Percentiles rank a stretch among this genome's conserved stretches.
These are phyloP conservation scores for Termitomyces sp. DNA, from an alignment of 768 basidiomycete species.

Conservation along the genomic window DNA sequence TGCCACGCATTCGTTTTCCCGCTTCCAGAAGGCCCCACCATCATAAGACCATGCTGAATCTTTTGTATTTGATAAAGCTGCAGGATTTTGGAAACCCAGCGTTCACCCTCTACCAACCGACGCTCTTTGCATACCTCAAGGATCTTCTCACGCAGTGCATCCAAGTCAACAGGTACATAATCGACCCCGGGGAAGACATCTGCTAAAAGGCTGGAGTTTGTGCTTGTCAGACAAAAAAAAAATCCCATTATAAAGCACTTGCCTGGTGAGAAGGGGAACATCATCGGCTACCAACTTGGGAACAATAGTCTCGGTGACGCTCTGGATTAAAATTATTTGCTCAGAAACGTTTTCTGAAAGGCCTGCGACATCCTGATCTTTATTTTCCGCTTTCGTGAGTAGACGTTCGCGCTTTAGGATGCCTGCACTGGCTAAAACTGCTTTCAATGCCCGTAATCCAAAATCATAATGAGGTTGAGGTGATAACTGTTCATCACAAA, in stretches of 20 bases:
- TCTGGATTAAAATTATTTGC: conserved; percentile 96
- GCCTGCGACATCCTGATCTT: conserved; percentile 37
- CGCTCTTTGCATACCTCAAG: conserved; percentile 81
- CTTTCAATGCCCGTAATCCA: conserved; percentile 94
- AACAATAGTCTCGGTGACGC: conserved; percentile 97
- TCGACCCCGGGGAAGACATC: conserved; percentile 98
- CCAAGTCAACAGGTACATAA: conserved; percentile 85
- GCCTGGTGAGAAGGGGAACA: conserved; percentile 92
- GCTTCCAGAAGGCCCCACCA: conserved; percentile 96
- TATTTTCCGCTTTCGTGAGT: conserved; percentile 39
- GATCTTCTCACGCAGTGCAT: conserved; percentile 81
- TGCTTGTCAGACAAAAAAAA: conserved; percentile 4
- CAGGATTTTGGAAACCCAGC: conserved; percentile 93
- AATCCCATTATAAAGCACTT: conserved; percentile 15
- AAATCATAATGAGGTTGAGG: conserved; percentile 99
- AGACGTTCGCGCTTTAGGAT: conserved; percentile 93
- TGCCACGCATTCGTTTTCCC: conserved; percentile 98
- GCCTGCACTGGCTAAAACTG: conserved; percentile 94
- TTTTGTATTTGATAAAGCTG: conserved; percentile 99
- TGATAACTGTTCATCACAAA: conserved; percentile 95
- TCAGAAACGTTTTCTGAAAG: conserved; percentile 77
- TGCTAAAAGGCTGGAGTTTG: conserved; percentile 64
- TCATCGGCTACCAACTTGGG: conserved; percentile 98
- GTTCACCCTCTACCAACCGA: conserved; percentile 79
- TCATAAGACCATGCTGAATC: conserved; percentile 99